phyloP scores from a whole-genome alignment of 139 green algal genomes.

The Closterium sp. region DNA sequence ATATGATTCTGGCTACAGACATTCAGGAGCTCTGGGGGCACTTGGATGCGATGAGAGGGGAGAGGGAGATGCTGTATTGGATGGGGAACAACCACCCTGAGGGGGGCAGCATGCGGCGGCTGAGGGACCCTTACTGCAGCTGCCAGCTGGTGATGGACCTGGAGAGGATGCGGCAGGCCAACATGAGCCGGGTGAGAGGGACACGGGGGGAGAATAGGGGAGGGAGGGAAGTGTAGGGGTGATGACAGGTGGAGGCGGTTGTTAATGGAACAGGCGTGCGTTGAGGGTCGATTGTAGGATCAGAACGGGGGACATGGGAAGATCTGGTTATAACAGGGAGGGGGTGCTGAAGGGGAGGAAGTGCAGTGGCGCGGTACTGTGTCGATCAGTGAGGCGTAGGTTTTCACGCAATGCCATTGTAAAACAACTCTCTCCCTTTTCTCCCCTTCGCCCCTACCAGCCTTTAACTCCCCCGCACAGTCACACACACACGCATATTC shows the following conservation, averaged over 20 bases:
- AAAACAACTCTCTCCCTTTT: constrained; percentile 5
- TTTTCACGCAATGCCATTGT: too few species aligned
- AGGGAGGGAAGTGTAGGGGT: background rate
- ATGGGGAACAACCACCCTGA: constrained; percentile 9
- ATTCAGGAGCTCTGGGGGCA: background rate
- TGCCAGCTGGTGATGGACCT: constrained; percentile 10
- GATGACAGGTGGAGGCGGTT: too few species aligned
- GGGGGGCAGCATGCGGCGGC: background rate
- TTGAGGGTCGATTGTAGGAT: too few species aligned
- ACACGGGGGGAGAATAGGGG: background rate
- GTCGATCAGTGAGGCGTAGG: too few species aligned
- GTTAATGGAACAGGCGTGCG: too few species aligned
- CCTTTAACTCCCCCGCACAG: background rate
- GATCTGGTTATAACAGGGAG: too few species aligned
- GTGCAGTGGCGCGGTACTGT: too few species aligned
- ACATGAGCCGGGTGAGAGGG: background rate
- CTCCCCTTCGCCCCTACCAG: too few species aligned
- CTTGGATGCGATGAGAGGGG: background rate
- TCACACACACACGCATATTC: background rate
- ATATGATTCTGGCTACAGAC: constrained; percentile 10
- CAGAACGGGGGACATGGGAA: too few species aligned
- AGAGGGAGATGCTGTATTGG: background rate
- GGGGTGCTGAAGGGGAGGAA: too few species aligned
- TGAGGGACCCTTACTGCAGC: background rate
- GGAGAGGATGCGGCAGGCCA: background rate